A percentile compares a stretch with the other conserved stretches of the same genome.
Evolutionary conservation across 78 protist genomes (phyloP).

Genomic region (Dictyostelium citrinum): DNA sequence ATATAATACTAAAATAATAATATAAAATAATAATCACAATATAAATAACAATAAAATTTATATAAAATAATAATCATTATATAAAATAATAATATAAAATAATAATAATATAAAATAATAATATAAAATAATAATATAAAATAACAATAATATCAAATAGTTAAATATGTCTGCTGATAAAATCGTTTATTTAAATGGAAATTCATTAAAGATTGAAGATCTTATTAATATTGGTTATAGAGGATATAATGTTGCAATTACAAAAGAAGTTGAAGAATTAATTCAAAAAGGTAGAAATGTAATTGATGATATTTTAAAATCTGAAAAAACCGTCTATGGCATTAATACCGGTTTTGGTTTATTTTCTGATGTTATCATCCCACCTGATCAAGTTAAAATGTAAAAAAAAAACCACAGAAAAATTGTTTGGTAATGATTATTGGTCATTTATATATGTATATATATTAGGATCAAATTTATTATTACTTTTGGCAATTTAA

Average conservation of each 20-base stretch:
- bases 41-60: too few species aligned
- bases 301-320: slow-evolving; percentile 54
- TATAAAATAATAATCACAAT: too few species aligned
- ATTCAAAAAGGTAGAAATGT: slow-evolving; percentile 70
- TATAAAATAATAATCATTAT: too few species aligned
- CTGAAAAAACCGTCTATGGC: slow-evolving; percentile 73
- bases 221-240: slow-evolving; percentile 54
- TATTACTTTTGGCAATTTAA: too few species aligned
- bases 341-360: slow-evolving; percentile 87
- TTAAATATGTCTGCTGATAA: background rate
- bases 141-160: background rate
- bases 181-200: slow-evolving; percentile 54
- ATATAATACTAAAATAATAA: too few species aligned
- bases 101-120: background rate
- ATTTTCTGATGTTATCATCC: slow-evolving; percentile 75
- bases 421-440: too few species aligned
- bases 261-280: slow-evolving; percentile 18
- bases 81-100: too few species aligned
- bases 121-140: background rate
- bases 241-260: slow-evolving; percentile 38
- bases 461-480: too few species aligned
- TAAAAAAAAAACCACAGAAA: background rate
- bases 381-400: slow-evolving; percentile 51
- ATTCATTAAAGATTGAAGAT: slow-evolving; percentile 33
- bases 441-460: too few species aligned